phyloP scores from a whole-genome alignment of 2,329 filamentous ascomycete species.

The Nigrospora sphaerica region DNA sequence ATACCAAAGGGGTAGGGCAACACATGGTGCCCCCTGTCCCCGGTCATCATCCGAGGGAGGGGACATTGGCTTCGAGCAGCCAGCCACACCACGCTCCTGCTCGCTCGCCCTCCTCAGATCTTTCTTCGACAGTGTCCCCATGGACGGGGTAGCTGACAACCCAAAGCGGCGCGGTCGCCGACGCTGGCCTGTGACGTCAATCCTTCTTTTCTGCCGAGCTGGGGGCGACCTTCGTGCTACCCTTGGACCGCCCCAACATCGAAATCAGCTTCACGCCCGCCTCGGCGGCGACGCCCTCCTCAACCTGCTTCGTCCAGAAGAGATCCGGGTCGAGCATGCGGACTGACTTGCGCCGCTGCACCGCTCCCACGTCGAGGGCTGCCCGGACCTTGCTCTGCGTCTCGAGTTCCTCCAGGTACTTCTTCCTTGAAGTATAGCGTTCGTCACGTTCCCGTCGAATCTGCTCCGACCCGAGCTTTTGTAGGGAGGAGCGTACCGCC shows the following conservation, averaged over 20 bases:
- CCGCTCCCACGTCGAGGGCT: constrained; percentile 24
- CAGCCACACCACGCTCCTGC: too few relatives aligned
- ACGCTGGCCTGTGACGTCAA: neutral
- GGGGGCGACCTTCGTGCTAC: neutral
- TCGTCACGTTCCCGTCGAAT: constrained; percentile 31
- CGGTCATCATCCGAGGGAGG: too few relatives aligned
- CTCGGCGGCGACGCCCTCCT: constrained; percentile 27
- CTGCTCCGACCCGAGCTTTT: constrained; percentile 30
- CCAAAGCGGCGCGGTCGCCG: too few relatives aligned
- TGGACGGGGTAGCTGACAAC: too few relatives aligned
- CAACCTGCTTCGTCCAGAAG: constrained; percentile 35
- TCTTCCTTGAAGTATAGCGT: constrained; percentile 28
- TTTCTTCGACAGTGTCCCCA: too few relatives aligned
- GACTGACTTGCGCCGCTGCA: constrained; percentile 25
- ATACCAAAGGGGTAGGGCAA: too few relatives aligned
- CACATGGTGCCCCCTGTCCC: too few relatives aligned
- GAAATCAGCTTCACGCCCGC: constrained; percentile 27
- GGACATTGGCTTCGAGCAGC: too few relatives aligned
- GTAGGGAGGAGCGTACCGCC: constrained; percentile 26
- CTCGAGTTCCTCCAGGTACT: constrained; percentile 32
- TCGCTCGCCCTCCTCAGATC: too few relatives aligned
- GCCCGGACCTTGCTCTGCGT: constrained; percentile 25
- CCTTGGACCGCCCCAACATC: constrained; percentile 8
- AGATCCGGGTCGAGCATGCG: constrained; percentile 19
- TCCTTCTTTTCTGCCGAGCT: neutral